These are phyloP conservation scores for Chiua sp. DNA, from an alignment of 1,284 basidiomycete genomes.

Conservation along the genomic window DNA sequence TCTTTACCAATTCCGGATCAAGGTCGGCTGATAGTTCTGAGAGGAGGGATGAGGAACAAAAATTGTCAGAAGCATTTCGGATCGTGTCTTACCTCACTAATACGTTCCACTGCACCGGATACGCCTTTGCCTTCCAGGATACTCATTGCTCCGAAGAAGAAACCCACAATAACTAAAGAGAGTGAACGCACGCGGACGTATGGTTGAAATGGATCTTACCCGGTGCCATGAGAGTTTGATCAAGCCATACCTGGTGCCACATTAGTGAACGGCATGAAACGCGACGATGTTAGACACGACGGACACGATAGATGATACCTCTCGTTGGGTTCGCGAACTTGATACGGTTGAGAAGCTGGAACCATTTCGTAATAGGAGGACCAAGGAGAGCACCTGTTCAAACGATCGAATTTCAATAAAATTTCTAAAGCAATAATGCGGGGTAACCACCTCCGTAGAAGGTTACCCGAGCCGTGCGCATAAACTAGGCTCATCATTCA, in stretches of 20 bases:
- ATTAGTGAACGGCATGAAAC: neutral
- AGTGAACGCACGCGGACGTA: neutral
- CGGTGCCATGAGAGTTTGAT: slow-evolving; percentile 76
- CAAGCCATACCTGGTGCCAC: slow-evolving; percentile 65
- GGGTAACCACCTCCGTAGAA: slow-evolving; percentile 69
- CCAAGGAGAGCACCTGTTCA: slow-evolving; percentile 68
- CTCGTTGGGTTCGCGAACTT: slow-evolving; percentile 62
- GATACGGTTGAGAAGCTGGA: slow-evolving; percentile 64
- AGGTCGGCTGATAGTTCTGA: slow-evolving; percentile 70
- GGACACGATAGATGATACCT: slow-evolving; percentile 65
- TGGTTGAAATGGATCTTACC: slow-evolving; percentile 37
- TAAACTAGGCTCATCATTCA: slow-evolving; percentile 49
- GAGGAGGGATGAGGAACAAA: neutral
- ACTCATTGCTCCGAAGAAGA: slow-evolving; percentile 80
- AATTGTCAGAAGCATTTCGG: neutral
- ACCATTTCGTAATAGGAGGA: slow-evolving; percentile 78
- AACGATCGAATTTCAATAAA: neutral
- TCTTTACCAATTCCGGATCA: slow-evolving; percentile 74
- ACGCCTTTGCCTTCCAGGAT: slow-evolving; percentile 71
- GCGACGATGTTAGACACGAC: slow-evolving; percentile 17
- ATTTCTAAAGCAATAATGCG: neutral
- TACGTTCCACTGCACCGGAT: slow-evolving; percentile 57
- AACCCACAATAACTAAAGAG: slow-evolving; percentile 60
- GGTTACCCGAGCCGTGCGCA: slow-evolving; percentile 71
- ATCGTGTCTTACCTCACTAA: slow-evolving; percentile 52